These are phyloP conservation scores for Stenocarpella maydis DNA, from an alignment of 2,329 filamentous ascomycete species.

Conservation along the genomic window DNA sequence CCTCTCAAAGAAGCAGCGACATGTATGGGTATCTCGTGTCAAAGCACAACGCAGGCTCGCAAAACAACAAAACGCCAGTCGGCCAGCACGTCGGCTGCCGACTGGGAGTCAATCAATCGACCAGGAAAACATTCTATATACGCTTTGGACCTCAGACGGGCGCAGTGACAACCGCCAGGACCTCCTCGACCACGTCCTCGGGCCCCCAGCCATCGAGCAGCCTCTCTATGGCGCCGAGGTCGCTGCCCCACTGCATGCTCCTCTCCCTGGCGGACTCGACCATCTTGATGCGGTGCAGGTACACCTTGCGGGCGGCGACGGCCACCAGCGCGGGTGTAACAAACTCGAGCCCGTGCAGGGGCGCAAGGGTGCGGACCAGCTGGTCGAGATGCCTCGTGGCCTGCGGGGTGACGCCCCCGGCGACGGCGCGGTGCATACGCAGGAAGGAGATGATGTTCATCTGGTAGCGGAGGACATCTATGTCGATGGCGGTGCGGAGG, in stretches of 20 bases:
- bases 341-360: conserved; percentile 81
- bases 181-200: conserved; percentile 72
- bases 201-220: conserved; percentile 69
- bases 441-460: conserved; percentile 90
- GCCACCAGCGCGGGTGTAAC: conserved; percentile 84
- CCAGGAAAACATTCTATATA: neutral
- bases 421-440: conserved; percentile 85
- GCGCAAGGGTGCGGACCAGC: conserved; percentile 76
- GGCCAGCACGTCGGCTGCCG: neutral
- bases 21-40: conserved; percentile 24
- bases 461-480: conserved; percentile 84
- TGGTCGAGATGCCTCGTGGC: conserved; percentile 81
- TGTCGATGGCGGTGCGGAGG: conserved; percentile 68
- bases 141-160: conserved; percentile 51
- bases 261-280: conserved; percentile 76
- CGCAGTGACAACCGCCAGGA: conserved; percentile 64
- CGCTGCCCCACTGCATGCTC: conserved; percentile 94
- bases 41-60: conserved; percentile 16
- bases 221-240: conserved; percentile 71
- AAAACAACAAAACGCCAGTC: neutral
- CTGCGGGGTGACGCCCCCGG: conserved; percentile 76
- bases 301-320: conserved; percentile 86
- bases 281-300: conserved; percentile 82
- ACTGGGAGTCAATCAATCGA: too few relatives aligned
- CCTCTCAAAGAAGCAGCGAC: neutral